Evolutionary conservation across 495 filamentous ascomycete species (phyloP), one percentile per base, ranked within the genome.

Genomic region (Neurospora tetraspora): DNA sequence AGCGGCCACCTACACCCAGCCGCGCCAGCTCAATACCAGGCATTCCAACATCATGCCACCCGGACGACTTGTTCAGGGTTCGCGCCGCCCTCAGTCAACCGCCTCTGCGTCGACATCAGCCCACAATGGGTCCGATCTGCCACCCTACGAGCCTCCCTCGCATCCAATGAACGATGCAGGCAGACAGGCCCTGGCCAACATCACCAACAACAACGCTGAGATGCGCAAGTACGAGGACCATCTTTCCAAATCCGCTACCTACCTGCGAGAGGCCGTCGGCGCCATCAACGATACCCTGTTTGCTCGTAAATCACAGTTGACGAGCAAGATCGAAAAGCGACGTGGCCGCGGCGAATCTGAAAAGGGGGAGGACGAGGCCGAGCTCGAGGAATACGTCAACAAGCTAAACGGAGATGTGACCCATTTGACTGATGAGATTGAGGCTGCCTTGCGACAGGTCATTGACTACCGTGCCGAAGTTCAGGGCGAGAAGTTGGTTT

Each of bases 131-230:
- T 77, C 80, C 14, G 77, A 82, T 0, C 80, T 91, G 10, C 90
- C 90, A 4, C 76, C 82, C 9, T 92, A 93, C 79, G 84, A 92
- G 74, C 77, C 86, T 2, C 89, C 86, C 14, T 75, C 83, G 20
- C 85, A 82, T 39, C 85, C 89, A 12, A 86, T 88, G 70, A 79
- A 78, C 68, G 72, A 77, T 5, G 61, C 72, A 4, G 76, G 77
- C 9, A 81, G 78, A 70, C 75, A 75, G 20, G 74, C 73, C 1
- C 76, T 88, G 7, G 71, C 77, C 11, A 71, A 80, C 14, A 73
- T 87, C 11, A 72, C 75, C 38, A 72, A 71, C 10, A 71, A 73
- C 61, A 71, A 73, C 65, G 71, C 80, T 70, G 75, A 82, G 70
- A 77, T 76, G 61, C 73, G 80, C 71, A 78, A 75, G 72, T 82